Conservation (phyloP, 495 filamentous ascomycete species). For the Aspergillus homomorphus region DNA sequence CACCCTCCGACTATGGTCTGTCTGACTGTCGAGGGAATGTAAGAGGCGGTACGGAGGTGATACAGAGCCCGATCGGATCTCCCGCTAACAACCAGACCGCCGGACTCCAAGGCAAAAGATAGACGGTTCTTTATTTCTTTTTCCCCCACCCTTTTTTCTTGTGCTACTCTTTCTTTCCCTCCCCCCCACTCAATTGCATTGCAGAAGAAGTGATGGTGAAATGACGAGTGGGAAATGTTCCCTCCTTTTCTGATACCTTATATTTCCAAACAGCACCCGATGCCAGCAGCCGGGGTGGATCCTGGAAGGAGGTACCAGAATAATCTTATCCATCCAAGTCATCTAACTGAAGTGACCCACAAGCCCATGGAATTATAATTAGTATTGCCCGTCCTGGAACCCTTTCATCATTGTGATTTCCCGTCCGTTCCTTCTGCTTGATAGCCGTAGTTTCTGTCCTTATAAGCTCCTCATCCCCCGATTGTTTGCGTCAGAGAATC, state of each 20-base stretch:
- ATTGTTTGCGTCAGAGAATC: neutral
- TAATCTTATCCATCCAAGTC: neutral
- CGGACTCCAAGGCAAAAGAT: conserved; percentile 14
- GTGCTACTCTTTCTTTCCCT: neutral
- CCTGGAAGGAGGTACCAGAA: neutral
- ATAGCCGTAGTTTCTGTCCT: neutral
- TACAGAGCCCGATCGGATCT: conserved; percentile 20
- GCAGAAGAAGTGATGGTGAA: neutral
- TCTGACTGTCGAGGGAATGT: neutral
- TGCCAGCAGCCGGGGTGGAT: neutral
- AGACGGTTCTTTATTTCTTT: neutral
- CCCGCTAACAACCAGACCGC: conserved; percentile 29
- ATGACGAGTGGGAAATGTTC: too few relatives aligned
- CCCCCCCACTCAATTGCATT: neutral
- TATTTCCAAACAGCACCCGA: neutral
- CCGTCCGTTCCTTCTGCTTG: neutral
- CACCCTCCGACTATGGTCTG: neutral
- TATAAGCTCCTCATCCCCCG: neutral
- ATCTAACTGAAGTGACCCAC: neutral
- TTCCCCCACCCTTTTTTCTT: neutral
- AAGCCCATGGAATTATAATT: neutral
- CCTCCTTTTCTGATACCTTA: too few relatives aligned
- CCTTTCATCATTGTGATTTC: conserved; percentile 9
- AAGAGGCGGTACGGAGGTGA: neutral
- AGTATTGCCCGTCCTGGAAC: conserved; percentile 5